Evolutionary conservation across 495 filamentous ascomycete species (phyloP).

Genomic region (Melanomma pulvis-pyrius): DNA sequence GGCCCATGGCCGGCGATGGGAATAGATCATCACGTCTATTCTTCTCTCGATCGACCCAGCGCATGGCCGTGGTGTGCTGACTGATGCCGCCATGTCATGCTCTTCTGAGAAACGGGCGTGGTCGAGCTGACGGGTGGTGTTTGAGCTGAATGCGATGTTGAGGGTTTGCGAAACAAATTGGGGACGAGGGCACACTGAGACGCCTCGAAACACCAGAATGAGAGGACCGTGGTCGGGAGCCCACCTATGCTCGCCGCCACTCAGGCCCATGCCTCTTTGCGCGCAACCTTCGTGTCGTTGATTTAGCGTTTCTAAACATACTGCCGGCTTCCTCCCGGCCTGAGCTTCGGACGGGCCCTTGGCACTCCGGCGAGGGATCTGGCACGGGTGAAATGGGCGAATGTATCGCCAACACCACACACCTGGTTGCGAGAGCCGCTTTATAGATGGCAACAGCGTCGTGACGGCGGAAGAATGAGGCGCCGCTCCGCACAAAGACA

Average conservation of each 20-base stretch:
- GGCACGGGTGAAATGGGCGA: not conserved
- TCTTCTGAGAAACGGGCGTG: not conserved
- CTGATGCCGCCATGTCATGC: conserved; percentile 11
- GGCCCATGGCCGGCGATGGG: not conserved
- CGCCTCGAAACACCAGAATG: not conserved
- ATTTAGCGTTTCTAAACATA: conserved; percentile 36
- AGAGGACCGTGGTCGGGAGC: not conserved
- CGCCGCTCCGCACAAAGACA: not conserved
- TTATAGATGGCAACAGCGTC: not conserved
- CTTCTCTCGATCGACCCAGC: not conserved
- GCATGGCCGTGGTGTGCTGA: conserved; percentile 10
- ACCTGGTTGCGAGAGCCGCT: not conserved
- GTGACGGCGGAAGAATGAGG: conserved; percentile 9
- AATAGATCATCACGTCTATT: conserved; percentile 9
- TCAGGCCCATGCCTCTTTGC: not conserved
- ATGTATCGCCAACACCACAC: not conserved
- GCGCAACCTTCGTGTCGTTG: conserved; percentile 22
- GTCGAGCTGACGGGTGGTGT: conserved; percentile 2
- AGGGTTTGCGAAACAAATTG: conserved; percentile 1
- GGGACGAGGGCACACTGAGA: not conserved
- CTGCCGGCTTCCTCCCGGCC: conserved; percentile 6
- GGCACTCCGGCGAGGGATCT: not conserved
- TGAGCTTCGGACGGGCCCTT: not conserved
- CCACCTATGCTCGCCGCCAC: conserved; percentile 7
- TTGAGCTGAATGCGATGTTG: conserved; percentile 22